phyloP scores from a whole-genome alignment of 768 basidiomycete species.

The Naematelia encephala region DNA sequence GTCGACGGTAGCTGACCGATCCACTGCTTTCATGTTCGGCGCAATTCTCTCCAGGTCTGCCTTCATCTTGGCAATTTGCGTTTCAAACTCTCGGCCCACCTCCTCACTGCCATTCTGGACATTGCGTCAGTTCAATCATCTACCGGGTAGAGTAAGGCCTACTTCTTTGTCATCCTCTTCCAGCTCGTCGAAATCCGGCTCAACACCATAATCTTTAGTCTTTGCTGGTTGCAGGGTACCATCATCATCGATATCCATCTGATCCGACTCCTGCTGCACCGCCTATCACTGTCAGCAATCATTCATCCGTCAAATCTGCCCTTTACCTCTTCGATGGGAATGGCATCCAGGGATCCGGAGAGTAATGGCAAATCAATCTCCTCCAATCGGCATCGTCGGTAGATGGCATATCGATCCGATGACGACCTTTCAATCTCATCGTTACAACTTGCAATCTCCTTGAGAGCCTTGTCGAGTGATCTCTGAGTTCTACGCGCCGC shows the following conservation, averaged over 20 bases:
- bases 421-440: constrained; percentile 88
- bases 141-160: constrained; percentile 12
- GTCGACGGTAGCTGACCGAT: constrained; percentile 58
- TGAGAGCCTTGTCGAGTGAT: constrained; percentile 77
- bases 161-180: constrained; percentile 93
- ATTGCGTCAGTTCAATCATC: constrained; percentile 5
- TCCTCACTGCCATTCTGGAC: constrained; percentile 27
- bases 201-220: constrained; percentile 80
- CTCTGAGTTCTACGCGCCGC: constrained; percentile 67
- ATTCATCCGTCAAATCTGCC: constrained; percentile 22
- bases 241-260: constrained; percentile 89
- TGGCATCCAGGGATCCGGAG: constrained; percentile 72
- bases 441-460: constrained; percentile 84
- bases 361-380: constrained; percentile 78
- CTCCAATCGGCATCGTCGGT: constrained; percentile 88
- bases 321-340: constrained; percentile 94
- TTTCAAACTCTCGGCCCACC: constrained; percentile 52
- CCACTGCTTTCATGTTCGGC: constrained; percentile 95
- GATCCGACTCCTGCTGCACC: constrained; percentile 68
- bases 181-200: constrained; percentile 87
- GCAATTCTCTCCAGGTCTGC: constrained; percentile 81
- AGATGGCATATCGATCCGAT: constrained; percentile 77
- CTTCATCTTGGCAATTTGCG: constrained; percentile 63
- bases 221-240: constrained; percentile 68
- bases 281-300: constrained; percentile 8